phyloP scores from a whole-genome alignment of 106 monocot genomes.

The Alisma plantagoaquatica region DNA sequence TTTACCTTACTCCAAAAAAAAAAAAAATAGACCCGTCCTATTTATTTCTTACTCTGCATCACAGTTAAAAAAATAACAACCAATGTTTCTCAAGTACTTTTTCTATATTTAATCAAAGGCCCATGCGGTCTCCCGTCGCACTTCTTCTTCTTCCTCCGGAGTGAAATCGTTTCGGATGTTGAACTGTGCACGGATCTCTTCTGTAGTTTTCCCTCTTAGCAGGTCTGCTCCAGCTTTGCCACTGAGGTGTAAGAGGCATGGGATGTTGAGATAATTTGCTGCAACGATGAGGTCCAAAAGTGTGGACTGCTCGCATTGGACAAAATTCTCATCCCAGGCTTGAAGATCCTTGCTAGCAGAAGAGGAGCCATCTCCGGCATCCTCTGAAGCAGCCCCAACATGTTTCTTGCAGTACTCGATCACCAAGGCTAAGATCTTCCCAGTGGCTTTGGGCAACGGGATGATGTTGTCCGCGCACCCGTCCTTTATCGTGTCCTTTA shows the following conservation, averaged over 20 bases:
- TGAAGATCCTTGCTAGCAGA: background rate
- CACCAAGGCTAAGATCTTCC: conserved; percentile 11
- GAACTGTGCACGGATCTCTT: background rate
- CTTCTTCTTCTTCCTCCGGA: background rate
- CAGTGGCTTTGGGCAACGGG: conserved; percentile 43
- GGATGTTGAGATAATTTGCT: background rate
- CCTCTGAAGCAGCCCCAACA: conserved; percentile 10
- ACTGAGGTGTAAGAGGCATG: background rate
- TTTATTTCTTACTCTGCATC: no score
- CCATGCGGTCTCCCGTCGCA: background rate
- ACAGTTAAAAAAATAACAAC: no score
- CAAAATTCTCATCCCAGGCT: conserved; percentile 16
- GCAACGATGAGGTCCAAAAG: conserved; percentile 22
- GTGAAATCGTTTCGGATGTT: conserved; percentile 3
- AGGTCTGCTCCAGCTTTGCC: background rate
- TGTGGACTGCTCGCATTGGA: conserved; percentile 16
- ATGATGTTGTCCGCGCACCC: conserved; percentile 40
- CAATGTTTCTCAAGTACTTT: no score
- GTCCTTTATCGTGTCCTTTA: conserved; percentile 47
- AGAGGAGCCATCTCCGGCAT: background rate
- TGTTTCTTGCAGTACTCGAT: conserved; percentile 27
- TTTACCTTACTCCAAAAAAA: no score
- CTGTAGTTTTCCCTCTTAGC: background rate
- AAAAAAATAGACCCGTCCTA: no score
- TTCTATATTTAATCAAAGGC: background rate